Conservation (phyloP, 108 stramenopile species). For the Skeletonema costatum region DNA sequence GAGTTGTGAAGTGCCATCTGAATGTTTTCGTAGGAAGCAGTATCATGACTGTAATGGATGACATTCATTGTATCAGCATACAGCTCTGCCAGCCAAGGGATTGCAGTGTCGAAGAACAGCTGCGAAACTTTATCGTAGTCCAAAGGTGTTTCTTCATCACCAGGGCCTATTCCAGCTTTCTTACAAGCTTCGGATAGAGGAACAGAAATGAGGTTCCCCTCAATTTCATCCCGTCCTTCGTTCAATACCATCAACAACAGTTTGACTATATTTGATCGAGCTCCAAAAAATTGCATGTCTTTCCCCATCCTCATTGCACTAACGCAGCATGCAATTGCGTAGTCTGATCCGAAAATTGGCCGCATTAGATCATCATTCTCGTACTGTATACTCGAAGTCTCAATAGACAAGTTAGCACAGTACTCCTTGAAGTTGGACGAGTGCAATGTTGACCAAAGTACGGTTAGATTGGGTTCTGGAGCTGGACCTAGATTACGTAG, state of each 20-base stretch:
- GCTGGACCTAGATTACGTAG: conserved; percentile 49
- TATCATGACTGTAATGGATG: conserved; percentile 69
- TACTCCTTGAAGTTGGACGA: conserved; percentile 60
- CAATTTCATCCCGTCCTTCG: conserved; percentile 65
- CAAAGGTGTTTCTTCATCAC: conserved; percentile 57
- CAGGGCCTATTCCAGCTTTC: conserved; percentile 56
- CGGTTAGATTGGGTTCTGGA: conserved; percentile 73
- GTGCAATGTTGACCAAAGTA: conserved; percentile 62
- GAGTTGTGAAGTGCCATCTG: conserved; percentile 75
- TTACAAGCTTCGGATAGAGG: conserved; percentile 55
- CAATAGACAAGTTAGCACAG: conserved; percentile 61
- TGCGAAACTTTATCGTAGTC: conserved; percentile 51
- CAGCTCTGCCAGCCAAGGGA: conserved; percentile 76
- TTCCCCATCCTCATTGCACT: conserved; percentile 66
- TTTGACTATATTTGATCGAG: conserved; percentile 65
- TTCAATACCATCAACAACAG: conserved; percentile 68
- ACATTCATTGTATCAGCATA: conserved; percentile 79
- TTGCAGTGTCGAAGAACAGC: conserved; percentile 62
- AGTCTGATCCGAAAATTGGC: conserved; percentile 62
- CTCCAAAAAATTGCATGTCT: conserved; percentile 79
- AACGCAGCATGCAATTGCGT: conserved; percentile 75
- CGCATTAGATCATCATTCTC: conserved; percentile 73
- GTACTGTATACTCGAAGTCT: conserved; percentile 55
- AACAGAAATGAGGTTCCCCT: conserved; percentile 54
- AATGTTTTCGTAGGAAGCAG: conserved; percentile 57